Evolutionary conservation across 495 filamentous ascomycete genomes (phyloP), one percentile per base, ranked within the genome.

Genomic region (Hypoxylon lienhwacheense): DNA sequence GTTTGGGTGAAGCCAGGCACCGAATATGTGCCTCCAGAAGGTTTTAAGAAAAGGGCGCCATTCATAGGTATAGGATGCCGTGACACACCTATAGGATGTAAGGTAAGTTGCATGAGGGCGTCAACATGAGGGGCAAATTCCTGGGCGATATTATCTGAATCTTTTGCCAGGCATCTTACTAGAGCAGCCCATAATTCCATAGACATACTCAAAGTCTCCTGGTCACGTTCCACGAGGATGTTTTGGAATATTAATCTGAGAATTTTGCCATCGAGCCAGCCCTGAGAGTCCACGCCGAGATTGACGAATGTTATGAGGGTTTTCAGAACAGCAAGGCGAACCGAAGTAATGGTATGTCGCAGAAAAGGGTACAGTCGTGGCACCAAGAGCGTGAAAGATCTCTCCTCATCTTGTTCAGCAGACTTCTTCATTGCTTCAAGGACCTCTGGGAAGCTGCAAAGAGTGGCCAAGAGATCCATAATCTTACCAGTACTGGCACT

Each of bases 401-500:
- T 83, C 56, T 90, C 86, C 2, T 85, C 77, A 60, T 97, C 88
- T 53, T 83, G 77, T 12, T 85, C 82, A 16, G 93, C 93, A 49
- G 95, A 96, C 28, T 76, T 70, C 69, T 91, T 95, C 93, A 98
- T 98, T 12, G 93, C 88, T 55, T 91, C 84, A 47, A 98, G 73
- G 19, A 97, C 93, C 71, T 95, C 81, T 2, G 87, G 87, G 75
- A 96, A 98, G 51, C 90, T 88, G 71, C 95, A 98, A 24, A 98
- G 82, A 61, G 90, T 97, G 17, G 93, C 95, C 16, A 98, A 77
- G 20, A 98, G 80, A 64, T 98, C 93, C 93, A 98, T 98, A 32
- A 98, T 92, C 42, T 87, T 92, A 21, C 93, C 93, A 16, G 93
- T 98, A 70, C 91, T 97, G 4, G 93, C 95, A 69, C 91, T 96